Base-by-base conservation (phyloP, 306 rosid genomes). In the Cyamopsis tetragonoloba region DNA sequence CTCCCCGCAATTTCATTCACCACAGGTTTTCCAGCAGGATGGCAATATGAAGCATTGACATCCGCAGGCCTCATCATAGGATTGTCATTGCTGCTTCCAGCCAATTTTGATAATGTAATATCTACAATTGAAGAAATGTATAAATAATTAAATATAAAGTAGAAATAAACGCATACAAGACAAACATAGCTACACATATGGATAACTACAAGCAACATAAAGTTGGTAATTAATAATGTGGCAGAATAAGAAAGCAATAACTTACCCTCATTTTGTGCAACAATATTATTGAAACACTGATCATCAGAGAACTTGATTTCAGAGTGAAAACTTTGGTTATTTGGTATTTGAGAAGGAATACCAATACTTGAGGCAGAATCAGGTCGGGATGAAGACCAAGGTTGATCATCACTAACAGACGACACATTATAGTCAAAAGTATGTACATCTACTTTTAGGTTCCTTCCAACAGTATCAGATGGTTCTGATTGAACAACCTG, bases 241-340 rank as follows among this genome's bases (percentile, higher is more conserved):
- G 59, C 23, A 53, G 35, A 72, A 48, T 23, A 31, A 22, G 26
- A 39, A 38, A 70, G 14, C 54, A 27, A 61, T 57, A 27, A 58
- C 66, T 72, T 72, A 87, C 93, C 87, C 47, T 82, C 89, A 47
- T 84, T 78, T 65, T 73, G 79, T 1, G 73, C 72, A 57, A 34
- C 71, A 41, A 80, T 66, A 77, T 62, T 76, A 37, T 76, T 71
- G 42, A 84, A 75, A 41, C 42, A 3, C 54, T 77, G 82, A 66
- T 84, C 77, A 2, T 75, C 79, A 68, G 77, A 57, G 49, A 70
- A 81, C 26, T 79, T 81, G 41, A 77, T 37, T 64, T 81, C 80
- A 22, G 85, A 80, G 53, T 66, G 62, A 65, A 73, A 73, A 73
- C 65, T 55, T 32, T 66, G 79, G 43, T 41, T 74, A 8, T n/a